Evolutionary conservation across 1,139 yeast species (phyloP).

Genomic region (Pichia sp.): DNA sequence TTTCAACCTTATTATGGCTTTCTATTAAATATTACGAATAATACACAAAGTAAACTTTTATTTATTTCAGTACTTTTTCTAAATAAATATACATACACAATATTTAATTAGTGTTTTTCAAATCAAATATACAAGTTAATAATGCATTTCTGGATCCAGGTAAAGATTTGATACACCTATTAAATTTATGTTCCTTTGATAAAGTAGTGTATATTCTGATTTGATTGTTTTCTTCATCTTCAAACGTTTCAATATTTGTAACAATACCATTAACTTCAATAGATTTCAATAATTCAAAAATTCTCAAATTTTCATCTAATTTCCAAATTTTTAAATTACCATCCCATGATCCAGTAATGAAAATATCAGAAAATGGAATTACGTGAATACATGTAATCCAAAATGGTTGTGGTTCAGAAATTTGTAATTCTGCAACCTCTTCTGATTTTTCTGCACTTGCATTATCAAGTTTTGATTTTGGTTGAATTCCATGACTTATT

Average conservation of each 20-base stretch:
- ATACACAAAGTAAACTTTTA: too few relatives aligned
- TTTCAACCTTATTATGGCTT: too few relatives aligned
- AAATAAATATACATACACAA: too few relatives aligned
- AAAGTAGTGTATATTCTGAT: slow-evolving; percentile 60
- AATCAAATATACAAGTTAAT: slow-evolving; percentile 37
- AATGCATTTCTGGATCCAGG: slow-evolving; percentile 46
- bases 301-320: slow-evolving; percentile 56
- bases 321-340: slow-evolving; percentile 77
- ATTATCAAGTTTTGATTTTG: slow-evolving; percentile 38
- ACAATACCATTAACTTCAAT: slow-evolving; percentile 67
- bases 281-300: slow-evolving; percentile 49
- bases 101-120: neutral
- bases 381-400: slow-evolving; percentile 82
- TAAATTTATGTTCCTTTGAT: slow-evolving; percentile 80
- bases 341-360: slow-evolving; percentile 83
- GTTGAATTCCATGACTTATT: slow-evolving; percentile 72
- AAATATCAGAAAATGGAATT: slow-evolving; percentile 83
- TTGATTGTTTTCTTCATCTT: slow-evolving; percentile 35
- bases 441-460: slow-evolving; percentile 66
- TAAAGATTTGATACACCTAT: slow-evolving; percentile 61
- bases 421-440: slow-evolving; percentile 39
- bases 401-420: slow-evolving; percentile 70
- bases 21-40: too few relatives aligned
- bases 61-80: too few relatives aligned
- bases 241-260: slow-evolving; percentile 62